These are phyloP conservation scores for Candida oleophila DNA, from an alignment of 805 yeast genomes.

Conservation along the genomic window DNA sequence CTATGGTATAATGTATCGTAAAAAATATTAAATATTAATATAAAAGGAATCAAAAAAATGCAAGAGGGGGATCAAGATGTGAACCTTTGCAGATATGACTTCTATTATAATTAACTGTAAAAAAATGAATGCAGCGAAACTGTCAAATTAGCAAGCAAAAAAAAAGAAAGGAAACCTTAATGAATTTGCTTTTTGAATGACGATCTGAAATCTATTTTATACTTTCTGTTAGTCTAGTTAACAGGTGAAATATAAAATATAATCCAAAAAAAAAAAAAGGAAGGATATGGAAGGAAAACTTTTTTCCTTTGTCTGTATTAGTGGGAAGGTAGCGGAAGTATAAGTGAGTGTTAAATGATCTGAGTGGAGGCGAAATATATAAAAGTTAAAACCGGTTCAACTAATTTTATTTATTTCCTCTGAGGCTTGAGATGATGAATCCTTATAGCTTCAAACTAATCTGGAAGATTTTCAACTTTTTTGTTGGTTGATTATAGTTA, in stretches of 20 bases:
- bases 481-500: neutral
- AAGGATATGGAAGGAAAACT: neutral
- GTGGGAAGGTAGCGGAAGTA: neutral
- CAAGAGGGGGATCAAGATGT: too few relatives aligned
- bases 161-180: neutral
- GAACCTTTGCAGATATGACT: too few relatives aligned
- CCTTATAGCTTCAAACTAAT: too few relatives aligned
- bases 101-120: neutral
- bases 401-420: neutral
- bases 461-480: neutral
- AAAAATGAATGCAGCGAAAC: neutral
- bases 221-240: neutral
- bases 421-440: neutral
- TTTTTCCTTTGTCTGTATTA: neutral
- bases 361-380: neutral
- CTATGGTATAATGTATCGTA: neutral
- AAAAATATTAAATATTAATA: neutral
- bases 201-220: neutral
- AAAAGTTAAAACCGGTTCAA: neutral
- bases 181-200: neutral
- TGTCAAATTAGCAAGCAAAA: neutral
- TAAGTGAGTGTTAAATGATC: neutral
- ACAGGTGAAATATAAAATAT: neutral
- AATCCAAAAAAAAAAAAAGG: too few relatives aligned
- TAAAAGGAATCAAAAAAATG: too few relatives aligned